Base-by-base conservation (phyloP, 2,329 filamentous ascomycete species). In the Drechslera avenae region DNA sequence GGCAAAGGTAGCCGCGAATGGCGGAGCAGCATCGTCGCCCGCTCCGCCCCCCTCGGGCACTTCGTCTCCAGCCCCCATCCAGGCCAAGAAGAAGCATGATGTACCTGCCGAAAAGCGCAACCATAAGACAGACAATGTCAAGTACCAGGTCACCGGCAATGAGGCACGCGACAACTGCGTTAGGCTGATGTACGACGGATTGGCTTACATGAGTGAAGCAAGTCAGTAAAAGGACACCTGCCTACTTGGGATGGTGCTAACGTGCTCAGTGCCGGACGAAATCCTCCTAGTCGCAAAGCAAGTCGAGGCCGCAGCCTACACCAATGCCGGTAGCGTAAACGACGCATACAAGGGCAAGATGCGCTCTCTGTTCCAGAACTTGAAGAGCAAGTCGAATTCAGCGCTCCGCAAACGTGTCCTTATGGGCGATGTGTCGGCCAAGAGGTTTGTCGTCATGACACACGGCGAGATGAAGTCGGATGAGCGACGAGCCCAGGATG, bases 381-480 rank as follows among this genome's bases (percentile, higher is more conserved):
- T 99, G 63, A 97, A 97, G 81, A 91, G 90, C 79, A 92, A 90
- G 76, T 88, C 86, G 57, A 97, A 97, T 76, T 81, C 84, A 31
- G 83, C 85, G 54, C 84, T 99, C 35, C 87, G 91, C 44, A 81
- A 81, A 55, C 85, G 86, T 57, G 89, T 99, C 60, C 81, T 96
- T 68, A 78, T 79, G 3, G 90, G 89, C 53, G 84, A 89, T 21
- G 89, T 97, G 52, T 61, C 82, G 0, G 79, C 91, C 0, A 83
- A 86, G 2, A 80, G 81, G 30, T 95, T 99, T 64, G 91, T 96
- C 50, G 78, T 80, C 66, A 96, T 99, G 94, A 84, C 86, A 7
- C 86, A 90, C 64, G 89, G 96, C 47, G 93, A 97, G 73, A 84
- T 99, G 71, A 95, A 95, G 79, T 94, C 89, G 39, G 87, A 86